Conservation (phyloP, 495 filamentous ascomycete species). For the Neurospora intermedia region DNA sequence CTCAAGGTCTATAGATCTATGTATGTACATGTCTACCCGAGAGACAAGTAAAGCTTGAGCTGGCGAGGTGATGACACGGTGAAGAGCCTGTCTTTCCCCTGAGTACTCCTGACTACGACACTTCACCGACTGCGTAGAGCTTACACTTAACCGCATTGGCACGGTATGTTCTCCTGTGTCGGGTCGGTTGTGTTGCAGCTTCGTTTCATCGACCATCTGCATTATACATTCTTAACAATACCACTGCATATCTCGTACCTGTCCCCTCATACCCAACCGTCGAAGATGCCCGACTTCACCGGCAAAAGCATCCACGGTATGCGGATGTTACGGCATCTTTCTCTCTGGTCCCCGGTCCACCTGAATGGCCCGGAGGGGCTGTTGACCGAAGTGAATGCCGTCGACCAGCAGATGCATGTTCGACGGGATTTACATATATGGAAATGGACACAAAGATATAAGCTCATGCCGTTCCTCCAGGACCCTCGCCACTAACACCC, state of each 20-base stretch:
- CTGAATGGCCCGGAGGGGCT: background rate
- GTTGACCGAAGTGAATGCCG: background rate
- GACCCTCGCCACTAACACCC: background rate
- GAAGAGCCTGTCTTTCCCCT: background rate
- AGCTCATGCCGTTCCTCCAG: background rate
- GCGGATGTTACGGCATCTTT: background rate
- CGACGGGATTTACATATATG: background rate
- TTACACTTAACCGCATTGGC: background rate
- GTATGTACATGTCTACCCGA: background rate
- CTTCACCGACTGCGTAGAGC: background rate
- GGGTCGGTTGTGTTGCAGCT: slow-evolving; percentile 13
- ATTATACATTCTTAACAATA: background rate
- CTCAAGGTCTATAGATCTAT: background rate
- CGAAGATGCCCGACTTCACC: background rate
- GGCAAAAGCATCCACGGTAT: background rate
- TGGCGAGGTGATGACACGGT: background rate
- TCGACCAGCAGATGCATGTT: background rate
- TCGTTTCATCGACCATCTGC: slow-evolving; percentile 19
- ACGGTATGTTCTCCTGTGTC: background rate
- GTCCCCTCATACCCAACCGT: background rate
- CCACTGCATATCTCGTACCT: background rate
- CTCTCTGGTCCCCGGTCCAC: background rate
- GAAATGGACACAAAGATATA: background rate
- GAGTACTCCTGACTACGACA: background rate
- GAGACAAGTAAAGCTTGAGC: background rate